phyloP scores from a whole-genome alignment of 768 basidiomycete genomes.

The Coprinopsis strossmayeri region DNA sequence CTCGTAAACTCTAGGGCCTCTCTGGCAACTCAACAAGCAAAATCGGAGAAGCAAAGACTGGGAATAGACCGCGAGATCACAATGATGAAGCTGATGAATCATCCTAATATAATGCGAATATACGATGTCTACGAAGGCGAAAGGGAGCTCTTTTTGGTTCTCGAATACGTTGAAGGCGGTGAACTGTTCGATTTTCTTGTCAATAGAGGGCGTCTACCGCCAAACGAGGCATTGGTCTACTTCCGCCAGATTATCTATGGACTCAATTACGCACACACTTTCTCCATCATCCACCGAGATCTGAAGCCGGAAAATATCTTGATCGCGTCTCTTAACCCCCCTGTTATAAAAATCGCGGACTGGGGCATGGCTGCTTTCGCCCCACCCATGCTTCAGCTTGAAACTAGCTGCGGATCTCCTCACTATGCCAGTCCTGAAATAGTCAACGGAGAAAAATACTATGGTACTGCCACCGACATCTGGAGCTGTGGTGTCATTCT shows the following conservation, averaged over 20 bases:
- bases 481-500: slow-evolving; percentile 97
- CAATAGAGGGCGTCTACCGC: slow-evolving; percentile 74
- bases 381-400: slow-evolving; percentile 74
- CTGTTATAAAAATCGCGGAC: slow-evolving; percentile 92
- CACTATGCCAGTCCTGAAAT: slow-evolving; percentile 98
- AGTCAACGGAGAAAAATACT: slow-evolving; percentile 83
- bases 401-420: slow-evolving; percentile 94
- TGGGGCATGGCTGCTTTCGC: slow-evolving; percentile 99
- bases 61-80: slow-evolving; percentile 93
- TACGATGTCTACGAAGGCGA: slow-evolving; percentile 95
- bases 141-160: slow-evolving; percentile 83
- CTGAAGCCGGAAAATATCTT: slow-evolving; percentile 97
- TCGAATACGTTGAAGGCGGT: slow-evolving; percentile 94
- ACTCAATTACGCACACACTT: slow-evolving; percentile 93
- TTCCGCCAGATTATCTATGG: slow-evolving; percentile 96
- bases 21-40: slow-evolving; percentile 57
- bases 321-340: slow-evolving; percentile 73
- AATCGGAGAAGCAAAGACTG: slow-evolving; percentile 75
- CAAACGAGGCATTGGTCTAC: slow-evolving; percentile 79
- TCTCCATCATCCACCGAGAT: slow-evolving; percentile 97
- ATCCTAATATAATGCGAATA: slow-evolving; percentile 92
- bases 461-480: slow-evolving; percentile 87
- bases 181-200: slow-evolving; percentile 97
- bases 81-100: slow-evolving; percentile 99
- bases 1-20: slow-evolving; percentile 68